Evolutionary conservation across 305 asterid genomes (phyloP).

Genomic region (Fraxinus floribunda): DNA sequence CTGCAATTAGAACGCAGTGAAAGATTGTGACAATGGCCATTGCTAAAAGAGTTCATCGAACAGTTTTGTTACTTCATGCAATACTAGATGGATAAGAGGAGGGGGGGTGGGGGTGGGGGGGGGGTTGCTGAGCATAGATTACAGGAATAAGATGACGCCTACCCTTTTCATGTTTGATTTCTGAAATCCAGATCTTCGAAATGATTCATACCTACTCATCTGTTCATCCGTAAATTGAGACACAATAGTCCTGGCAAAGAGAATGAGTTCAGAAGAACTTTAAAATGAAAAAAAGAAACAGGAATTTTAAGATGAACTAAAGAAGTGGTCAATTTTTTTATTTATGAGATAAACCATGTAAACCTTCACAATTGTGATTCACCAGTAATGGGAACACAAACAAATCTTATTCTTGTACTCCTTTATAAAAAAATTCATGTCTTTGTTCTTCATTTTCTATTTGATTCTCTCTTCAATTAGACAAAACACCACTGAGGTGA

Average conservation of each 20-base stretch:
- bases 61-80: neutral
- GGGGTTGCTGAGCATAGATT: neutral
- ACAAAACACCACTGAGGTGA: neutral
- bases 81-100: neutral
- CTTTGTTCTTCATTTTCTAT: neutral
- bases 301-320: neutral
- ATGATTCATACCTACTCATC: constrained; percentile 89
- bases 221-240: constrained; percentile 79
- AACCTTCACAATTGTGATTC: neutral
- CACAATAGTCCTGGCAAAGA: constrained; percentile 56
- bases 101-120: neutral
- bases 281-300: constrained; percentile 14
- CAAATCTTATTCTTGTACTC: neutral
- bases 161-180: constrained; percentile 87
- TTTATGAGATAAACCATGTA: neutral
- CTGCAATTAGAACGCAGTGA: constrained; percentile 41
- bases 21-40: neutral
- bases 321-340: neutral
- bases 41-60: neutral
- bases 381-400: neutral
- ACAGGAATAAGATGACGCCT: constrained; percentile 28
- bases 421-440: neutral
- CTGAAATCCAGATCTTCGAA: constrained; percentile 91
- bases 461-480: neutral
- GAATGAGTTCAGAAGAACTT: constrained; percentile 20